These are phyloP conservation scores for Aureobasidium vineae DNA, from an alignment of 2,329 filamentous ascomycete species.

Conservation along the genomic window DNA sequence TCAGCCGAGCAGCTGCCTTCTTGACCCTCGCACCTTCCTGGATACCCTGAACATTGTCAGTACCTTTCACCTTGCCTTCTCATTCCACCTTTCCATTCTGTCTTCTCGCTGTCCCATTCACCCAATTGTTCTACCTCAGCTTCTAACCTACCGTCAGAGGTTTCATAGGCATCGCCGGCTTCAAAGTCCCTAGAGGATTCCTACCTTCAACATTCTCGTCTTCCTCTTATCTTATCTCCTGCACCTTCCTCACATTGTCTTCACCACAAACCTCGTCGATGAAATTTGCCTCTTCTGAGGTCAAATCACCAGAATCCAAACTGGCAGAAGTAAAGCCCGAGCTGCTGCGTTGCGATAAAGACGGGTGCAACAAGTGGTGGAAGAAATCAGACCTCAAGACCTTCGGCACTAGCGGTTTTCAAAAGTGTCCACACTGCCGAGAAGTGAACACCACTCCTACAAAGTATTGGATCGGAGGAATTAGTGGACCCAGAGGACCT, in stretches of 20 bases:
- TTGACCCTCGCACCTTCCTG: background rate
- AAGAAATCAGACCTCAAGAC: background rate
- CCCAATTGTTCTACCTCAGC: background rate
- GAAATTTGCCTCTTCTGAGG: background rate
- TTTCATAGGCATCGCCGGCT: background rate
- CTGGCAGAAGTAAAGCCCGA: too few relatives aligned
- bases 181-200: background rate
- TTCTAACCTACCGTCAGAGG: background rate
- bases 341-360: background rate
- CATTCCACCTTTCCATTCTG: background rate
- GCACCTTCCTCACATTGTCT: background rate
- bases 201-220: background rate
- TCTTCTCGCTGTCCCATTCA: background rate
- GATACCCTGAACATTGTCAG: background rate
- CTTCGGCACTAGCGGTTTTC: background rate
- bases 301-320: background rate
- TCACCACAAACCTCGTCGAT: background rate
- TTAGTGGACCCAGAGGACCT: background rate
- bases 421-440: background rate
- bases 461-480: background rate
- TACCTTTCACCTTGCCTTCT: background rate
- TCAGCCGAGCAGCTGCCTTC: background rate
- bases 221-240: too few relatives aligned
- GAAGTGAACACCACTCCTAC: background rate
- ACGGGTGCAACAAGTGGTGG: slow-evolving; percentile 8